Base-by-base conservation (phyloP, 805 yeast genomes). In the Danielia reshetovae region DNA sequence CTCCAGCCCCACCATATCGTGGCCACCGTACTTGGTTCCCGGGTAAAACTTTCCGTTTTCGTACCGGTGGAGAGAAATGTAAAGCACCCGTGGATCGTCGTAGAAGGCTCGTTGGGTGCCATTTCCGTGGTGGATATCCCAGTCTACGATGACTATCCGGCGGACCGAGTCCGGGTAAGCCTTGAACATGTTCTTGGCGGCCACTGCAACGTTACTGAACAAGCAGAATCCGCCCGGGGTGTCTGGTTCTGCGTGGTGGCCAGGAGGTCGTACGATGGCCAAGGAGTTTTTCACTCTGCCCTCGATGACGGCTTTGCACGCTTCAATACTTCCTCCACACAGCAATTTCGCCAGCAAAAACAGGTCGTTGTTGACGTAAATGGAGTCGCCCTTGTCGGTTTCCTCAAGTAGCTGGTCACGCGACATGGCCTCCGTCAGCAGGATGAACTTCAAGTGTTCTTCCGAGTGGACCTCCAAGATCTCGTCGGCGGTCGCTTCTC, bases 91-190 rank as follows among this genome's bases (percentile, higher is more conserved):
- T 18, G 95, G 95, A 54, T 93, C 96, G 44, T 85, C 75, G 46
- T 77, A 77, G 49, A 93, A 93, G 2, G 95, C 87, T 55, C 84
- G 82, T 59, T 93, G 98, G 1, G 99, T 93, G 25, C 99, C 99
- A 59, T 93, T 93, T 17, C 99, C 99, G 59, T 93, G 99, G 60
- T 93, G 99, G 30, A 93, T 88, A 60, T 93, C 99, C 99, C 99
- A 93, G 59, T 93, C 99, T 15, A 89, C 53, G 39, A 93, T 80
- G 38, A 87, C 77, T 25, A 93, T 85, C 48, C 75, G 75, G 43
- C 95, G 70, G 5, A 90, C 95, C 17, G 86, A 75, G 51, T 90
- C 97, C 0, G 97, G 96, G 57, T 87, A 90, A 37, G 75, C 70
- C 46, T 79, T 79, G 38, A 93, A 63, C 43, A 89, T 82, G 39